A percentile compares a stretch with the other conserved stretches of the same genome.
These are phyloP conservation scores for Akebia trifoliata DNA, from an alignment of 164 flowering plant species.

Conservation along the genomic window DNA sequence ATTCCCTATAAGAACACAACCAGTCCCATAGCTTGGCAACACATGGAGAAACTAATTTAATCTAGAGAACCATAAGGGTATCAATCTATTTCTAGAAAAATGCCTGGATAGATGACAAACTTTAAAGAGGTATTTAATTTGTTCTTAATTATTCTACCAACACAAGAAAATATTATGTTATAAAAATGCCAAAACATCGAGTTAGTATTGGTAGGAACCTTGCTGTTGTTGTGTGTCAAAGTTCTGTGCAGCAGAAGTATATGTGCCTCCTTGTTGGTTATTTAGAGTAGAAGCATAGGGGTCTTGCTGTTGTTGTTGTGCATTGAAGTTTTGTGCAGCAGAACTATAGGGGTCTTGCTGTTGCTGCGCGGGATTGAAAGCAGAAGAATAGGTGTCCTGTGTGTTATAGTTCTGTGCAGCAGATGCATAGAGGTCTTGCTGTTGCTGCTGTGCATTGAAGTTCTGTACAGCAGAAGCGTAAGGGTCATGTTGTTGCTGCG, in stretches of 20 bases:
- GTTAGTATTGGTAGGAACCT: conserved; percentile 19
- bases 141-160: not conserved
- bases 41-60: no score
- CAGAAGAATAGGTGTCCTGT: no score
- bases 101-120: no score
- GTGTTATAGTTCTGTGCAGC: conserved; percentile 2
- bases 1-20: no score
- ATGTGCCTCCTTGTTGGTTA: conserved; percentile 12
- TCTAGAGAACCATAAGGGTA: no score
- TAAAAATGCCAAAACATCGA: conserved; percentile 16
- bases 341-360: conserved; percentile 3
- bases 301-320: conserved; percentile 8
- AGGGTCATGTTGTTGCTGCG: not conserved
- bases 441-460: conserved; percentile 5
- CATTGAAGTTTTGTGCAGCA: conserved; percentile 1
- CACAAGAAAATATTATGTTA: conserved; percentile 12
- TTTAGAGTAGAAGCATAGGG: conserved; percentile 1
- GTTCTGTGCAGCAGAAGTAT: conserved; percentile 17
- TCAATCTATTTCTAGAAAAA: not conserved
- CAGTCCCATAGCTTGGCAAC: not conserved
- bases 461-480: conserved; percentile 4
- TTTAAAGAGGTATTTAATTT: not conserved
- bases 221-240: conserved; percentile 15
- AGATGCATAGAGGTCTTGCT: not conserved
- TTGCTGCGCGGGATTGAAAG: no score